These are phyloP conservation scores for Pythium brachiatum DNA, from an alignment of 352 stramenopile genomes.

Conservation along the genomic window DNA sequence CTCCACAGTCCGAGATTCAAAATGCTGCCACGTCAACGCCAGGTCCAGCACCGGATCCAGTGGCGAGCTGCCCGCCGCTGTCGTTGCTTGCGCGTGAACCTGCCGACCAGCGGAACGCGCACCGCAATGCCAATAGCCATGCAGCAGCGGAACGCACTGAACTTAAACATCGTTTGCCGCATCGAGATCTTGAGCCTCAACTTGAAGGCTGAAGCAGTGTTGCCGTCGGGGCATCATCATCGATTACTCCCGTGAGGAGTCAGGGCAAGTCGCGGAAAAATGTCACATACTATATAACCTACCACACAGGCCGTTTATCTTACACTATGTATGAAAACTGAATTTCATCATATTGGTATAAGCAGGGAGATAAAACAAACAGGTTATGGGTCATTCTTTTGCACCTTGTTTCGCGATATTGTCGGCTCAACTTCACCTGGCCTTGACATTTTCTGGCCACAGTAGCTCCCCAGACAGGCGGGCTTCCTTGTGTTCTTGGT, in stretches of 20 bases:
- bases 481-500: background rate
- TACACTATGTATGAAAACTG: background rate
- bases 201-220: background rate
- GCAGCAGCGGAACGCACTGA: too few relatives aligned
- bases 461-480: background rate
- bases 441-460: slow-evolving; percentile 20
- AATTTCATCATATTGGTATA: background rate
- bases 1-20: too few relatives aligned
- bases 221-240: too few relatives aligned
- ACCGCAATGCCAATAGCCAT: background rate
- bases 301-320: background rate
- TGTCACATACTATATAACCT: too few relatives aligned
- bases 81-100: too few relatives aligned
- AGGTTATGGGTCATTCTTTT: background rate
- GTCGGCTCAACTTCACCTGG: background rate
- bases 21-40: too few relatives aligned
- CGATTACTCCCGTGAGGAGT: too few relatives aligned
- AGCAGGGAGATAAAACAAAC: background rate
- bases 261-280: background rate
- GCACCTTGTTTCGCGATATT: slow-evolving; percentile 6
- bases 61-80: too few relatives aligned
- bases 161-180: too few relatives aligned
- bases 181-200: too few relatives aligned
- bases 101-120: background rate
- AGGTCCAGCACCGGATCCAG: too few relatives aligned